Evolutionary conservation across 179 eudicot species (phyloP).

Genomic region (Beta corolliflora): DNA sequence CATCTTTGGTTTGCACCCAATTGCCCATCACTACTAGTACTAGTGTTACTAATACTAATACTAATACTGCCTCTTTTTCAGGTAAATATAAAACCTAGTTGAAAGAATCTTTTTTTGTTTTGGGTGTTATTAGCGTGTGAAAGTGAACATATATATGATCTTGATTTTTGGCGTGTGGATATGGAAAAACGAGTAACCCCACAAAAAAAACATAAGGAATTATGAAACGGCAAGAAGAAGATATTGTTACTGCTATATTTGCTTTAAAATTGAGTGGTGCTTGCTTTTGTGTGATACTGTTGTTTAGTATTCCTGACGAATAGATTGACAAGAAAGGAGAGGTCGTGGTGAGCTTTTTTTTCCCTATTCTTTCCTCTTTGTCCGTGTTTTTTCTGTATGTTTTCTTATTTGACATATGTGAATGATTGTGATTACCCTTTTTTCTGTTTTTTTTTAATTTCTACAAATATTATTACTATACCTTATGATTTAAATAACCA

Average conservation of each 20-base stretch:
- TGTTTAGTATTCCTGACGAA: constrained; percentile 41
- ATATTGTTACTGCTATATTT: not conserved
- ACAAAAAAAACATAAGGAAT: not conserved
- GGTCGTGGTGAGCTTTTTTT: not conserved
- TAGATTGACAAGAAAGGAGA: constrained; percentile 37
- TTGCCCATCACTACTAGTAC: constrained; percentile 33
- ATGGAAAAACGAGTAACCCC: not conserved
- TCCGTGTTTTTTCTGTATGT: constrained; percentile 5
- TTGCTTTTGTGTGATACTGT: constrained; percentile 37
- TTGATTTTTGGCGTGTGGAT: constrained; percentile 32
- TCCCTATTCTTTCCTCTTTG: not conserved
- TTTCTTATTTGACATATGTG: not conserved
- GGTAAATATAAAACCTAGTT: constrained; percentile 4
- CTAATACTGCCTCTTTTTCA: constrained; percentile 6
- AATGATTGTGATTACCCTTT: not conserved
- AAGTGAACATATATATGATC: constrained; percentile 9
- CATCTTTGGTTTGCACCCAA: constrained; percentile 39
- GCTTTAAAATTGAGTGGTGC: not conserved
- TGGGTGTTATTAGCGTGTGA: not conserved
- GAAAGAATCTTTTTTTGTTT: constrained; percentile 26
- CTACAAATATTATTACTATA: not conserved
- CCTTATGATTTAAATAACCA: too few species aligned
- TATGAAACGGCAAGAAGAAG: not conserved
- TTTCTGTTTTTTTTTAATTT: not conserved
- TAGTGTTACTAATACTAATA: not conserved